phyloP scores from a whole-genome alignment of 352 stramenopile genomes.

The Phytophthora aleatoria region DNA sequence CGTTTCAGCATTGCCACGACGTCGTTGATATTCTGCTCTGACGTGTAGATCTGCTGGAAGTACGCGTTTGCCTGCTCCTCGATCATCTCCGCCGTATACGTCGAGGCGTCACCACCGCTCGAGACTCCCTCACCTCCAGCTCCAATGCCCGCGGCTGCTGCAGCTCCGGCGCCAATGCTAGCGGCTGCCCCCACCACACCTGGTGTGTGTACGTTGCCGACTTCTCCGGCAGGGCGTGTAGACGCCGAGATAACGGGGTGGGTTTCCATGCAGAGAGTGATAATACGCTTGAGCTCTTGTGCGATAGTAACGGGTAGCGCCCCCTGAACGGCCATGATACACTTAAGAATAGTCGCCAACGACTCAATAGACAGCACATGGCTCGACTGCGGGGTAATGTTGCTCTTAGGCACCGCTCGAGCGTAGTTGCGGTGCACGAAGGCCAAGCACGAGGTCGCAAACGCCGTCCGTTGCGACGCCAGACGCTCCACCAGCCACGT shows the following conservation, averaged over 20 bases:
- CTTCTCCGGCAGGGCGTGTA: constrained; percentile 53
- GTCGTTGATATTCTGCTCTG: constrained; percentile 97
- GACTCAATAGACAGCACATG: constrained; percentile 86
- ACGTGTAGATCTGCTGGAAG: constrained; percentile 99
- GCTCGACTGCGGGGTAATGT: constrained; percentile 79
- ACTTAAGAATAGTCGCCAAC: constrained; percentile 84
- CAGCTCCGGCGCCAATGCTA: constrained; percentile 22
- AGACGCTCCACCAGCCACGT: constrained; percentile 84
- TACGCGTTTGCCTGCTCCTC: constrained; percentile 98
- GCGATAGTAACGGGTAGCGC: constrained; percentile 72
- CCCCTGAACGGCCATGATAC: constrained; percentile 73
- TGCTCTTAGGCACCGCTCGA: constrained; percentile 80
- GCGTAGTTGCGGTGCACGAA: constrained; percentile 89
- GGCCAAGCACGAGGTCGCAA: constrained; percentile 82
- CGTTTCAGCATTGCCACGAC: constrained; percentile 98
- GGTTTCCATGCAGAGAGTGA: constrained; percentile 82
- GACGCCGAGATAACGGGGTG: constrained; percentile 81
- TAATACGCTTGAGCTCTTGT: constrained; percentile 84
- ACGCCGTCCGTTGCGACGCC: constrained; percentile 78
- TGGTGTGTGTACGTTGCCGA: constrained; percentile 20
- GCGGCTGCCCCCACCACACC: constrained; percentile 8
- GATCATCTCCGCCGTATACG: constrained; percentile 94
- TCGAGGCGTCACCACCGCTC: constrained; percentile 35
- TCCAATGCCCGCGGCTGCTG: constrained; percentile 8
- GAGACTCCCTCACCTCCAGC: constrained; percentile 24